Evolutionary conservation across 2,329 filamentous ascomycete genomes (phyloP).

Genomic region (Colletotrichum theobromicola): DNA sequence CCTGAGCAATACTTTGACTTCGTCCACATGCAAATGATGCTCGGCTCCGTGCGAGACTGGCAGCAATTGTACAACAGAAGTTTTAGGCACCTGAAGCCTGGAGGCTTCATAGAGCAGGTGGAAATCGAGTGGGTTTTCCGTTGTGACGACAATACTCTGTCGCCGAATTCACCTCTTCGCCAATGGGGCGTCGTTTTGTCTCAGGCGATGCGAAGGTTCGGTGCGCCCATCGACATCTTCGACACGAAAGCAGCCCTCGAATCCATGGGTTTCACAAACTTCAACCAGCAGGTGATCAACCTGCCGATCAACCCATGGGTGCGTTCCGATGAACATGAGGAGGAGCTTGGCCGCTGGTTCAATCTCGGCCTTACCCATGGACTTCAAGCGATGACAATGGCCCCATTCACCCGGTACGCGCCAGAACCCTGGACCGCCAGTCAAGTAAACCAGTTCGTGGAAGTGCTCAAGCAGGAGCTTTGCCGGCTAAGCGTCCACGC

Average conservation of each 20-base stretch:
- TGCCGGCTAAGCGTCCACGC: conserved; percentile 70
- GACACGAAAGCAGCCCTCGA: conserved; percentile 59
- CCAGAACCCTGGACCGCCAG: conserved; percentile 60
- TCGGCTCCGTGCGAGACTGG: conserved; percentile 82
- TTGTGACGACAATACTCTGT: conserved; percentile 70
- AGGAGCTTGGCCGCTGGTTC: conserved; percentile 80
- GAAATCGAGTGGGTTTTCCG: conserved; percentile 85
- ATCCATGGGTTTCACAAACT: conserved; percentile 78
- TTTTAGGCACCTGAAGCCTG: conserved; percentile 70
- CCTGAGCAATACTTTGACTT: conserved; percentile 71
- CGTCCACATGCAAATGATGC: conserved; percentile 81
- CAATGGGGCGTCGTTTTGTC: conserved; percentile 75
- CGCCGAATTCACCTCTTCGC: conserved; percentile 60
- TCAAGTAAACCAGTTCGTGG: conserved; percentile 68
- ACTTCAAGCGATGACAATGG: conserved; percentile 74
- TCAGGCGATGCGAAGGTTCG: conserved; percentile 69
- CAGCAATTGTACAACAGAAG: conserved; percentile 71
- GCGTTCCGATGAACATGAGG: conserved; percentile 49
- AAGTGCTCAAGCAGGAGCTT: conserved; percentile 70
- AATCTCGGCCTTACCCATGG: conserved; percentile 78
- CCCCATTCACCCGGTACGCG: conserved; percentile 68
- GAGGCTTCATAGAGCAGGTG: conserved; percentile 83
- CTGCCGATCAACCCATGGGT: conserved; percentile 79
- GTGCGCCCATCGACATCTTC: conserved; percentile 68
- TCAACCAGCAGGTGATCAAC: conserved; percentile 71